Evolutionary conservation across 2,329 filamentous ascomycete genomes (phyloP).

Genomic region (Achaetomium macrosporum): DNA sequence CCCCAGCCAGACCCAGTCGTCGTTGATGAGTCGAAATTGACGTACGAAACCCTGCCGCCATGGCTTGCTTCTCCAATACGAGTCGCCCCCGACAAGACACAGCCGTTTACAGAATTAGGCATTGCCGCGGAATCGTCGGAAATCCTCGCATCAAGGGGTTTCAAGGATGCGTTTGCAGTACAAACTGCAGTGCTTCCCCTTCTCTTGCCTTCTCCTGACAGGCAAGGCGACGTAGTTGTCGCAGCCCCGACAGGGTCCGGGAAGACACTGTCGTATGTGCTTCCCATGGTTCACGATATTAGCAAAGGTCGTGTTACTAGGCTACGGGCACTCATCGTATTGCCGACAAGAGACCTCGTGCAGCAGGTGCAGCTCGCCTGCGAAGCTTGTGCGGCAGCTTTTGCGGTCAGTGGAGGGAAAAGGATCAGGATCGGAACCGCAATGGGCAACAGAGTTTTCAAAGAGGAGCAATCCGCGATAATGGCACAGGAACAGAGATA

Average conservation of each 20-base stretch:
- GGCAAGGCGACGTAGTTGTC: constrained; percentile 74
- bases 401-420: constrained; percentile 50
- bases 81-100: constrained; percentile 54
- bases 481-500: constrained; percentile 50
- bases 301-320: constrained; percentile 58
- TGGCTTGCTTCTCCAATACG: constrained; percentile 77
- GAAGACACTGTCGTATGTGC: constrained; percentile 85
- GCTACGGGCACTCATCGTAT: constrained; percentile 73
- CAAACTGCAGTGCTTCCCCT: constrained; percentile 77
- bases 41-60: constrained; percentile 70
- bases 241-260: constrained; percentile 93
- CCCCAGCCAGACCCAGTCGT: constrained; percentile 67
- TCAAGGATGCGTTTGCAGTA: constrained; percentile 68
- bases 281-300: constrained; percentile 77
- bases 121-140: constrained; percentile 56
- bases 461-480: constrained; percentile 50
- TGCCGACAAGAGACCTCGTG: constrained; percentile 87
- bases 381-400: constrained; percentile 64
- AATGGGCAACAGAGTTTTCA: constrained; percentile 72
- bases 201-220: constrained; percentile 59
- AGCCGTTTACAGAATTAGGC: constrained; percentile 58
- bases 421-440: constrained; percentile 75
- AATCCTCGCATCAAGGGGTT: constrained; percentile 61
- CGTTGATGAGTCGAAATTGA: constrained; percentile 52
- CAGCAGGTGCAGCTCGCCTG: constrained; percentile 76